Base-by-base conservation (phyloP, 768 basidiomycete species). In the Podaxis rugospora region DNA sequence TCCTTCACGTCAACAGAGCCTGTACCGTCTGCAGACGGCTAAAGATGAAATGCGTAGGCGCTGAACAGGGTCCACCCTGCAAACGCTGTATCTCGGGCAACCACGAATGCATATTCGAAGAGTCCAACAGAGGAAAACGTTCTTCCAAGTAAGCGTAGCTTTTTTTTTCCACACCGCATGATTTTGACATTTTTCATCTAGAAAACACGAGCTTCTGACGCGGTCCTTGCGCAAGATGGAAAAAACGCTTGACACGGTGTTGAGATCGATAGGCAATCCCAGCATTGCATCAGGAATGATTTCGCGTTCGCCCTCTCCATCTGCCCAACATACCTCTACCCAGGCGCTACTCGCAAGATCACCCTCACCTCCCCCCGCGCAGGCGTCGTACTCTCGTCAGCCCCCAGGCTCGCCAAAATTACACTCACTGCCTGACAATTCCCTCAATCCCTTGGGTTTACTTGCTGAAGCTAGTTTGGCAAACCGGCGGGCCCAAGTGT, bases 101-200 rank as follows among this genome's bases (percentile, higher is more conserved):
- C 65, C 90, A 95, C 68, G 93, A 96, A 66, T 99, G 97, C 69
- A 84, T 97, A 47, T 98, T 99, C 64, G 95, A 98, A 75, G 96
- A 98, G 71, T 93, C 91, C 1, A 95, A 98, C 71, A 84, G 97
- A 51, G 97, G 97, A 44, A 96, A 95, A 72, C 86, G 92, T 10
- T 85, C 90, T 21, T 83, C 89, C 57, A 93, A 92, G 92, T 92
- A 73, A 65, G 82, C 67, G 61, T 56, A 44, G 47, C 57, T 23
- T 54, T 32, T 52, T 23, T 23, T 23, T 23, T 23, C 32, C n/a
- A 35, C 18, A 21, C 46, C 13, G 32, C 23, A 27, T 65, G 50
- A 57, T 66, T 61, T 44, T 64, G 66, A 63, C 69, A 21, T 36
- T 73, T 69, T 65, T 74, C 66, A 7, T 50, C 10, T 72, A 92